These are phyloP conservation scores for Euphorbia corollata DNA, from an alignment of 441 rosid genomes.

Conservation along the genomic window DNA sequence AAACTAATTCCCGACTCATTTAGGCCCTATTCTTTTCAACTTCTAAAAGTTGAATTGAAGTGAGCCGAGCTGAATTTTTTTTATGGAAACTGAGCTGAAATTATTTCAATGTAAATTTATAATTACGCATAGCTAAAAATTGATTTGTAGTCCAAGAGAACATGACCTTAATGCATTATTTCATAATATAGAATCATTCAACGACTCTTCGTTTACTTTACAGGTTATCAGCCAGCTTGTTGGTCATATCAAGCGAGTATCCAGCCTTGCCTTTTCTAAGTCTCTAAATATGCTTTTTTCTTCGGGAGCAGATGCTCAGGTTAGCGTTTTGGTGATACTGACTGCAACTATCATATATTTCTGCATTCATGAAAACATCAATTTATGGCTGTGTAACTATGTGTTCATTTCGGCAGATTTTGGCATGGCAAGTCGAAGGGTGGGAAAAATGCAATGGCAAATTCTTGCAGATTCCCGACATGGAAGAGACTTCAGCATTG, in stretches of 20 bases:
- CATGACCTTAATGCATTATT: background rate
- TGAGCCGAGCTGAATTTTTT: no score
- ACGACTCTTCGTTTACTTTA: background rate
- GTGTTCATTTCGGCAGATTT: constrained; percentile 28
- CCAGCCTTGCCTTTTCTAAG: constrained; percentile 49
- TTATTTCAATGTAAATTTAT: no score
- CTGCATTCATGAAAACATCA: background rate
- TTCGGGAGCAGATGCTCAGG: constrained; percentile 58
- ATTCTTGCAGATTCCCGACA: constrained; percentile 32
- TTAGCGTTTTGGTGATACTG: constrained; percentile 16
- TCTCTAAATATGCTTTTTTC: constrained; percentile 39
- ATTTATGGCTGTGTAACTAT: background rate
- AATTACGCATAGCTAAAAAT: no score
- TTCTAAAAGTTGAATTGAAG: no score
- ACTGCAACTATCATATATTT: background rate
- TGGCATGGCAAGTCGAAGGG: constrained; percentile 35
- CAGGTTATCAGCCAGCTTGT: constrained; percentile 41
- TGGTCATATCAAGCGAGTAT: constrained; percentile 46
- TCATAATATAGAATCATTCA: background rate
- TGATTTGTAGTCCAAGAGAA: no score
- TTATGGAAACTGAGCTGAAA: no score
- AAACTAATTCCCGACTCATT: constrained; percentile 7
- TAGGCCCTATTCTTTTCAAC: no score
- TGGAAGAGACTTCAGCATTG: constrained; percentile 13
- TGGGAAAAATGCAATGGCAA: constrained; percentile 37